phyloP scores from a whole-genome alignment of 257 asterid genomes.

The Plantago elongata region DNA sequence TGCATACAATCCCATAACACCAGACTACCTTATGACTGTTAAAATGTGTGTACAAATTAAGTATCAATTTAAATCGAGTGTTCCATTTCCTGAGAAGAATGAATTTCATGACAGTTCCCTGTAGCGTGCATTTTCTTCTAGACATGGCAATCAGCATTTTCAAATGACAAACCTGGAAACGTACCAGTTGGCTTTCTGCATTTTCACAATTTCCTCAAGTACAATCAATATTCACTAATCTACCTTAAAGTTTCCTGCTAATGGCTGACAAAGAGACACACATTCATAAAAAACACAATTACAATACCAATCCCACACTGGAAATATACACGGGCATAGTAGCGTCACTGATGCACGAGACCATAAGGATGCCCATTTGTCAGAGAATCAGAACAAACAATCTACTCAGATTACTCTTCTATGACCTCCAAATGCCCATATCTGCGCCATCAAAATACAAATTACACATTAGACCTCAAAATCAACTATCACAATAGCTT shows the following conservation, averaged over 20 bases:
- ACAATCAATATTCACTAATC: conserved; percentile 27
- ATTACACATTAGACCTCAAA: neutral
- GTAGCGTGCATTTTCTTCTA: no score
- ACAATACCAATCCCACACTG: conserved; percentile 18
- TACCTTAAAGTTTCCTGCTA: conserved; percentile 22
- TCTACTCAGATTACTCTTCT: conserved; percentile 59
- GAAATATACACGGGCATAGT: conserved; percentile 6
- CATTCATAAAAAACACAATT: conserved; percentile 21
- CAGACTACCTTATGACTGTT: no score
- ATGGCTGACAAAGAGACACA: conserved; percentile 12
- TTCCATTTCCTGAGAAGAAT: no score
- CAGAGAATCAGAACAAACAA: no score
- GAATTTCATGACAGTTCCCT: no score
- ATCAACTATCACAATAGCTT: neutral
- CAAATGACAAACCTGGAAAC: neutral
- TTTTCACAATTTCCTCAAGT: conserved; percentile 19
- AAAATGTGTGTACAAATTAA: no score
- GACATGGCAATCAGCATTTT: no score
- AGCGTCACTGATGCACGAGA: neutral
- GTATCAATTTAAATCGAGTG: no score
- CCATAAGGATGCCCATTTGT: conserved; percentile 2
- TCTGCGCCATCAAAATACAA: conserved; percentile 39
- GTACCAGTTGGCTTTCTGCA: neutral
- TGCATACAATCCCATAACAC: no score
- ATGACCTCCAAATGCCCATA: conserved; percentile 98